Conservation (phyloP, 2,329 filamentous ascomycete species). For the Clarireedia homoeocarpa region DNA sequence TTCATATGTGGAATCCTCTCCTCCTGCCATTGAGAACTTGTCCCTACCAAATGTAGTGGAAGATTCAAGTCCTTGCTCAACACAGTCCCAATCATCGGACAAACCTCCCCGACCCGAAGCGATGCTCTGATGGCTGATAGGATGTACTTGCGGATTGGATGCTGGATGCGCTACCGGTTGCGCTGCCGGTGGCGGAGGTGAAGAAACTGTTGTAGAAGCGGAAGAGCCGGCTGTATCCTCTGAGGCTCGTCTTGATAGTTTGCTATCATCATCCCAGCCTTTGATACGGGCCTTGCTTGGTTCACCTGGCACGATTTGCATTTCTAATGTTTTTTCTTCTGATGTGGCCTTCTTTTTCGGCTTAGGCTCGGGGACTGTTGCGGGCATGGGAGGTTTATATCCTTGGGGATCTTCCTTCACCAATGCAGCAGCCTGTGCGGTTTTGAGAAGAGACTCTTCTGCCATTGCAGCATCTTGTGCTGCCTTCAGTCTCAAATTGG, state of each 20-base stretch:
- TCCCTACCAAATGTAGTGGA: constrained; percentile 34
- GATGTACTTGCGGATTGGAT: not conserved
- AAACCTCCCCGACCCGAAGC: not conserved
- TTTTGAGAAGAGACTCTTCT: constrained; percentile 7
- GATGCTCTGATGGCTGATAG: not conserved
- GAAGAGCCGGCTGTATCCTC: not conserved
- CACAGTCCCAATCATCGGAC: constrained; percentile 38
- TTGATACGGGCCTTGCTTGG: constrained; percentile 20
- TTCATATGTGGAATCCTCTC: constrained; percentile 64
- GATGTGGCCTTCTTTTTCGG: constrained; percentile 16
- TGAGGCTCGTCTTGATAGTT: constrained; percentile 14
- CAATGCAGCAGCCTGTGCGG: constrained; percentile 9
- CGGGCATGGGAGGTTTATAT: constrained; percentile 22
- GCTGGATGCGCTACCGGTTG: not conserved
- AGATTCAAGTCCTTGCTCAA: constrained; percentile 49
- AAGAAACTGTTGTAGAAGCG: not conserved
- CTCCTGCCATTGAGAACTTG: constrained; percentile 53
- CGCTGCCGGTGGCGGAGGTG: not conserved
- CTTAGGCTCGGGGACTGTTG: constrained; percentile 15
- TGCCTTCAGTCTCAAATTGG: not conserved
- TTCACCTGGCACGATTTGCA: constrained; percentile 24
- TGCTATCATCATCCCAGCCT: constrained; percentile 20
- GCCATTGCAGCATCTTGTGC: constrained; percentile 1
- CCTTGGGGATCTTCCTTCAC: constrained; percentile 21
- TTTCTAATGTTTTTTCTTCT: constrained; percentile 19